Conservation (phyloP, 306 rosid species). For the Abrus pulchellus region DNA sequence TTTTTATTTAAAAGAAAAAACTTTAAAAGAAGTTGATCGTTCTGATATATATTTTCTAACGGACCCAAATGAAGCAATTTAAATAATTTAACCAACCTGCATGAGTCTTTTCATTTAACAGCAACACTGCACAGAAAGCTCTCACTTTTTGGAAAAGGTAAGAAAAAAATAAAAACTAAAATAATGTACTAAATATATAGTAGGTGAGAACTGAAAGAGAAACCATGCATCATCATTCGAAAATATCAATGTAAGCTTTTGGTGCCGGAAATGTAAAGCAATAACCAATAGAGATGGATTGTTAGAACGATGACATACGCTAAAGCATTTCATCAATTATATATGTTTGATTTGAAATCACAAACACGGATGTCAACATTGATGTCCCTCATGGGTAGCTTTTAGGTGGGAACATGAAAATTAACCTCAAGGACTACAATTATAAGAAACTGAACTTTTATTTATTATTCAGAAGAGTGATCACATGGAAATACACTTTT, state of each 20-base stretch:
- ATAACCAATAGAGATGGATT: neutral
- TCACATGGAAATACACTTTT: no score
- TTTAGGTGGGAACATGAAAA: conserved; percentile 36
- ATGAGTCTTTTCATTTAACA: conserved; percentile 36
- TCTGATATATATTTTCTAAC: neutral
- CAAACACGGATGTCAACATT: neutral
- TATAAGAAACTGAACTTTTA: neutral
- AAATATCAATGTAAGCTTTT: conserved; percentile 1
- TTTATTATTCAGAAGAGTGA: no score
- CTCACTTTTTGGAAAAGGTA: conserved; percentile 27
- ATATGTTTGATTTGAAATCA: neutral
- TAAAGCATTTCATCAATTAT: conserved; percentile 6
- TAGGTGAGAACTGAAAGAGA: conserved; percentile 26
- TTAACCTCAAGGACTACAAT: neutral
- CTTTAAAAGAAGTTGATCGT: no score
- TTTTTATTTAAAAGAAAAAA: no score
- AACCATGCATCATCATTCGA: conserved; percentile 23
- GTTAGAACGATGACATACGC: neutral
- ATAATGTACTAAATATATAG: neutral
- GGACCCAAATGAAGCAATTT: conserved; percentile 15
- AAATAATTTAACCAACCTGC: conserved; percentile 33
- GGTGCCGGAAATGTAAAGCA: neutral
- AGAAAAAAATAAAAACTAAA: neutral
- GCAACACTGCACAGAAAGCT: conserved; percentile 38
- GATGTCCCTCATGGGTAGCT: neutral